These are phyloP conservation scores for Scenedesmus sp. DNA, from an alignment of 163 green algal genomes.

Conservation along the genomic window DNA sequence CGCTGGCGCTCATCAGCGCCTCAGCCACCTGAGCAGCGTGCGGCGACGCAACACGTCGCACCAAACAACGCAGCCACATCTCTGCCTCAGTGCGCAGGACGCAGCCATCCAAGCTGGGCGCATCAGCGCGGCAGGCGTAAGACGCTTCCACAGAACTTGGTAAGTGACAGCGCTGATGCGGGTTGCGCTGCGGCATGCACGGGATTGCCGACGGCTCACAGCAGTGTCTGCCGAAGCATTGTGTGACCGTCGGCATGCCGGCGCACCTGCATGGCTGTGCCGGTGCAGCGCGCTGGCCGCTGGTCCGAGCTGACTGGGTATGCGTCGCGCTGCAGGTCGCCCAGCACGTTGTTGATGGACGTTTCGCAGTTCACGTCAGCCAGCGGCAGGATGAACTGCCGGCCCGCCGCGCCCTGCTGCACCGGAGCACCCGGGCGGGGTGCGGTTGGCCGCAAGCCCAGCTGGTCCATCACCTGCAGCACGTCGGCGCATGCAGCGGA, in stretches of 20 bases:
- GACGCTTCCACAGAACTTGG: too few species aligned
- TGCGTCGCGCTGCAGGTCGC: constrained; percentile 77
- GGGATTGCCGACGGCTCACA: background rate
- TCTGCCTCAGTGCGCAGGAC: too few species aligned
- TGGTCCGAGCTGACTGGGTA: constrained; percentile 87
- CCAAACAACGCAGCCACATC: too few species aligned
- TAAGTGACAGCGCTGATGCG: too few species aligned
- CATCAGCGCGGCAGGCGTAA: too few species aligned
- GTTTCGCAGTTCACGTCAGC: constrained; percentile 59
- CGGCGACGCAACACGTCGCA: background rate
- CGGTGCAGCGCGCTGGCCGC: constrained; percentile 90
- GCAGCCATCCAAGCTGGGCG: too few species aligned
- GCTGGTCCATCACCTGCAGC: constrained; percentile 77
- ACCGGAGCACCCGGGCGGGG: constrained; percentile 6
- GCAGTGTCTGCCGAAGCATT: too few species aligned
- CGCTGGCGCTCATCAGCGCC: constrained; percentile 80
- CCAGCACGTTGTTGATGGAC: constrained; percentile 85
- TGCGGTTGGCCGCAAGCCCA: constrained; percentile 77
- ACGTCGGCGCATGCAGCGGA: background rate
- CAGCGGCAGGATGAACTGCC: constrained; percentile 92
- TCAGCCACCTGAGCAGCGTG: constrained; percentile 78
- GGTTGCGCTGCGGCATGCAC: too few species aligned
- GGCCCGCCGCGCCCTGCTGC: constrained; percentile 1
- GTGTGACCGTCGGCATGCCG: background rate
- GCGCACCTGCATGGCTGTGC: constrained; percentile 91